Evolutionary conservation across 768 basidiomycete genomes (phyloP), one percentile per base, ranked within the genome.

Genomic region (Kwoniella mangroviensis): DNA sequence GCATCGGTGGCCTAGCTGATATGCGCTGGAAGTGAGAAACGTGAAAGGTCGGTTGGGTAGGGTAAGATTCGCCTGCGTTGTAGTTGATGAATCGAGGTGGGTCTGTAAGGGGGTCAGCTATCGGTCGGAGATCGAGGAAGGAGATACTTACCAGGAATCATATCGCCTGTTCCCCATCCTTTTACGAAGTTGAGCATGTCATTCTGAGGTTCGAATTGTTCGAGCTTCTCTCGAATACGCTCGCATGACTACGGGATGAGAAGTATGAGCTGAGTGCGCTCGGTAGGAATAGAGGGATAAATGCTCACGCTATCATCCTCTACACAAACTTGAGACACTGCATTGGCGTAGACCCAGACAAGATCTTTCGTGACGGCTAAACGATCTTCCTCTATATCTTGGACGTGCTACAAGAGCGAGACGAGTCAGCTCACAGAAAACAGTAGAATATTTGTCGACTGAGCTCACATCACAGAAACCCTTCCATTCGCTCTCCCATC

Each of bases 401-500:
- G 97, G 71, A 93, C 93, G 54, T 88, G 88, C 81, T 82, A 67
- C 3, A 19, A 45, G 13, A 19, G 58, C 6, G 17, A 21, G 15
- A 17, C 28, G 21, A 28, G 43, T 49, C 17, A 17, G 51, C 22
- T 51, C 11, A 26, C 34, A 28, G 4, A 34, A 6, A 24, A 56
- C 26, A 22, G 9, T 5, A 11, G 9, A n/a, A 19, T 12, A 1
- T 7, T 7, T 34, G 34, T 34, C 34, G 34, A 34, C 34, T 34
- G 34, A 49, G 72, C 83, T 77, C 64, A 84, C 84, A 83, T 99
- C 97, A 79, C 93, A 95, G 84, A 97, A 98, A 2, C 85, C 85
- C 83, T 92, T 95, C 97, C 97, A 99, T 69, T 92, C 91, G 71
- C 87, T 86, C 80, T 97, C 94, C 97, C 96, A 98, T 77, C 91